Base-by-base conservation (phyloP, 140 eudicot genomes). In the Eryngium alpinum region DNA sequence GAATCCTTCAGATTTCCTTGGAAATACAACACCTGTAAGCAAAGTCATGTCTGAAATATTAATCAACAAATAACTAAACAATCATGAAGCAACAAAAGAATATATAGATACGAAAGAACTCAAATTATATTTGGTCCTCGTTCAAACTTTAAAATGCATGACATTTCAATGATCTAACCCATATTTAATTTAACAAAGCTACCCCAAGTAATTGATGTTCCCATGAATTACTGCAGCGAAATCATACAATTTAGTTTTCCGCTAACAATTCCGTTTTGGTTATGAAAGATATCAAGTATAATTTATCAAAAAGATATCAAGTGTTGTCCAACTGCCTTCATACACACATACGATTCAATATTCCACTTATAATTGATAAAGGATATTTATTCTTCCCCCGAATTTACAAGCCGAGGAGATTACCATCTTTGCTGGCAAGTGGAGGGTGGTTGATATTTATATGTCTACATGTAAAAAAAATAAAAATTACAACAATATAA, bases 1-100 rank as follows among this genome's bases (percentile, higher is more conserved):
- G 99, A 88, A 63, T 88, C 97, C 83, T 90, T 85, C 67, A n/a
- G 84, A 53, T 91, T 87, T 74, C 97, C 97, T 85, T 86, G 92
- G 83, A 92, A 94, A 83, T 87, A 51, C 74, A 92, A 84, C 77
- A 95, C 97, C 97, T 95, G 90, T 15, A 81, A 73, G 63, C 73
- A 56, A 29, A 73, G 72, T 67, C 77, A 60, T 28, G 60, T 34
- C 62, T 53, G 66, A 38, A 46, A 49, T 31, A 79, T 17, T n/a
- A 53, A 16, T 52, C 4, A 60, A 63, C 22, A 19, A 28, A 46
- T 29, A 46, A 49, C 5, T n/a, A 25, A 49, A 46, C 14, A 65
- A 60, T 38, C 10, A 59, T 11, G 66, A 32, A 34, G 53, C 27
- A 31, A 13, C 32, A 77, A 12, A 33, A 51, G 33, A 34, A 12